Evolutionary conservation across 2,329 filamentous ascomycete species (phyloP).

Genomic region (Talaromyces piceae): DNA sequence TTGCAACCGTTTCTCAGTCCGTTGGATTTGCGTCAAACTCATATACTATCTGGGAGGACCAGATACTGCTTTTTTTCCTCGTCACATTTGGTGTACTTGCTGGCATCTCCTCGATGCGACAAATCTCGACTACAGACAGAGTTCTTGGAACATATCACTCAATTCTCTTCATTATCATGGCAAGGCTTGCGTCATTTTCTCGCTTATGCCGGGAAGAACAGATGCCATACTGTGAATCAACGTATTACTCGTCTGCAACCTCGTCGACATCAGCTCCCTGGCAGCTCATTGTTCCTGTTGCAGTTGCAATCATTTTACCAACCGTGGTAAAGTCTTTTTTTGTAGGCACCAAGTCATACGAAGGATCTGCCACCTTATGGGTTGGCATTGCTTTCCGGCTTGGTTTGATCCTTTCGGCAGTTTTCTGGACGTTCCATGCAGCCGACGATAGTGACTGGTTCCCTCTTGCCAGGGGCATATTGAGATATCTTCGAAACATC

Average conservation of each 20-base stretch:
- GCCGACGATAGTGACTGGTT: conserved; percentile 80
- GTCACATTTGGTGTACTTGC: conserved; percentile 76
- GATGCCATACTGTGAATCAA: conserved; percentile 92
- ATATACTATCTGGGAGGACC: conserved; percentile 98
- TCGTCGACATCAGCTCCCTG: conserved; percentile 89
- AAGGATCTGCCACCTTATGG: conserved; percentile 78
- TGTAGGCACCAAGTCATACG: conserved; percentile 72
- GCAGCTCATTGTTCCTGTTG: conserved; percentile 75
- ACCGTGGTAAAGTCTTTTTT: conserved; percentile 78
- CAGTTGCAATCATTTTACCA: conserved; percentile 65
- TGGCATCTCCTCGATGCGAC: conserved; percentile 66
- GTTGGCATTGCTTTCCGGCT: conserved; percentile 71
- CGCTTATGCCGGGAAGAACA: conserved; percentile 95
- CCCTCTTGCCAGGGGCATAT: conserved; percentile 49
- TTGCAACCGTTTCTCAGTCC: conserved; percentile 82
- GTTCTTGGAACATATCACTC: conserved; percentile 79
- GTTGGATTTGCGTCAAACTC: conserved; percentile 94
- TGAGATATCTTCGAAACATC: conserved; percentile 69
- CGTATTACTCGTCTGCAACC: conserved; percentile 85
- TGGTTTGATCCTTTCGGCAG: conserved; percentile 65
- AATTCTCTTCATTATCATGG: conserved; percentile 69
- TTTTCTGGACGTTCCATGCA: conserved; percentile 84
- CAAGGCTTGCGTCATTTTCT: conserved; percentile 75
- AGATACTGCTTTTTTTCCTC: conserved; percentile 85
- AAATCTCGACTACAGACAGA: conserved; percentile 59